Percentiles rank a stretch among this genome's conserved stretches.
phyloP scores from a whole-genome alignment of 1,139 yeast genomes.

The Taphrina flavorubra region DNA sequence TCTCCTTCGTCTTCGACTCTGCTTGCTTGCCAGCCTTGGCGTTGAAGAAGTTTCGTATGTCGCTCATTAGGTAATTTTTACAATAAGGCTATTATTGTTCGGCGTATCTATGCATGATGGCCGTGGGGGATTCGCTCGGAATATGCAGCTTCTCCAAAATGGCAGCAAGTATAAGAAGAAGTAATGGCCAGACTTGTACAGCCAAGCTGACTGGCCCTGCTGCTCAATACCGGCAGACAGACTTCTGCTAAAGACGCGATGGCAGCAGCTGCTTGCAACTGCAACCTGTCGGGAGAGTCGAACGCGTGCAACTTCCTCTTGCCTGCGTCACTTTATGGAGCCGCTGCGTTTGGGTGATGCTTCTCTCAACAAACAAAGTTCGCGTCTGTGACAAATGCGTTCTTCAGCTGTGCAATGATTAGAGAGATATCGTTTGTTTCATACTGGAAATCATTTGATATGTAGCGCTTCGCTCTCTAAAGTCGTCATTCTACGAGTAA shows the following conservation, averaged over 20 bases:
- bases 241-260: neutral
- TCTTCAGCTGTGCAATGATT: no score
- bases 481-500: no score
- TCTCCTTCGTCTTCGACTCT: neutral
- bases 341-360: neutral
- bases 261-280: neutral
- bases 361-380: no score
- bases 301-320: slow-evolving; percentile 9
- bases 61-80: slow-evolving; percentile 12
- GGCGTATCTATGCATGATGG: neutral
- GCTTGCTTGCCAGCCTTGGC: slow-evolving; percentile 13
- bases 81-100: neutral
- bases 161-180: neutral
- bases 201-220: neutral
- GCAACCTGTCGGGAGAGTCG: neutral
- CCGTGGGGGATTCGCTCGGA: neutral
- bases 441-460: no score
- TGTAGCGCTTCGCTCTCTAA: no score
- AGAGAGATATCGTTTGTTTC: no score
- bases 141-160: neutral
- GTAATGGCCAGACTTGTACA: neutral
- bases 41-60: slow-evolving; percentile 34
- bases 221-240: neutral
- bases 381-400: no score
- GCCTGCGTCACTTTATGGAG: slow-evolving; percentile 6